phyloP scores from a whole-genome alignment of 345 rosid genomes.

The Euphorbia tirucalli region DNA sequence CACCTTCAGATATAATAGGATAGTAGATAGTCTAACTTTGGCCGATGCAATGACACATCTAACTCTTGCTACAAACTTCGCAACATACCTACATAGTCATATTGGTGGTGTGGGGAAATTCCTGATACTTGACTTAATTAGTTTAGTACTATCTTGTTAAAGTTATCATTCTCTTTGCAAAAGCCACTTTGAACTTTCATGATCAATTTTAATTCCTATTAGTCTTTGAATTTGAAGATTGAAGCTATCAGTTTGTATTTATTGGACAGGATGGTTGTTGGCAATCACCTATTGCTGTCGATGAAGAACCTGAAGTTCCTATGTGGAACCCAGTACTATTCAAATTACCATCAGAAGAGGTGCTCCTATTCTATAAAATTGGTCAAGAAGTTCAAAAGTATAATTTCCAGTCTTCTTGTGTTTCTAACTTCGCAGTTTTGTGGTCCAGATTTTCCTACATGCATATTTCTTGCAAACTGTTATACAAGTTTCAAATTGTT shows the following conservation, averaged over 20 bases:
- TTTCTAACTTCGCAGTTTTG: neutral
- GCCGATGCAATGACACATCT: neutral
- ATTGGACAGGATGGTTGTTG: slow-evolving; percentile 61
- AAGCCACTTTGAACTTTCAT: neutral
- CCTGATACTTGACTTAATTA: neutral
- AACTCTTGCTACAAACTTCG: too few species aligned
- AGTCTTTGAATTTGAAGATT: slow-evolving; percentile 9
- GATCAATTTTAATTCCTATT: neutral
- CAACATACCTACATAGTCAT: too few species aligned
- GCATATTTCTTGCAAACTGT: neutral
- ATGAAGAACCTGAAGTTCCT: slow-evolving; percentile 71
- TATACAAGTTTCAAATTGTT: neutral
- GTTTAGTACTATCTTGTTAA: neutral
- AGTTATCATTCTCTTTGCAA: neutral
- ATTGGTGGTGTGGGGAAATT: neutral
- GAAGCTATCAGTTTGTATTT: slow-evolving; percentile 10
- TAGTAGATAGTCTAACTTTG: neutral
- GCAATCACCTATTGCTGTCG: slow-evolving; percentile 51
- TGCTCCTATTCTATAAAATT: slow-evolving; percentile 78
- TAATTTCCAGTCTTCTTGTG: slow-evolving; percentile 4
- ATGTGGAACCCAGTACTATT: slow-evolving; percentile 92
- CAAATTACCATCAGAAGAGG: slow-evolving; percentile 70
- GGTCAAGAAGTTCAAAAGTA: slow-evolving; percentile 88
- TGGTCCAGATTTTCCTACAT: slow-evolving; percentile 1
- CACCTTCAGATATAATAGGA: neutral